Percentiles rank a stretch among this genome's conserved stretches.
Conservation (phyloP, 257 asterid species). For the Solanum stenotomum region DNA sequence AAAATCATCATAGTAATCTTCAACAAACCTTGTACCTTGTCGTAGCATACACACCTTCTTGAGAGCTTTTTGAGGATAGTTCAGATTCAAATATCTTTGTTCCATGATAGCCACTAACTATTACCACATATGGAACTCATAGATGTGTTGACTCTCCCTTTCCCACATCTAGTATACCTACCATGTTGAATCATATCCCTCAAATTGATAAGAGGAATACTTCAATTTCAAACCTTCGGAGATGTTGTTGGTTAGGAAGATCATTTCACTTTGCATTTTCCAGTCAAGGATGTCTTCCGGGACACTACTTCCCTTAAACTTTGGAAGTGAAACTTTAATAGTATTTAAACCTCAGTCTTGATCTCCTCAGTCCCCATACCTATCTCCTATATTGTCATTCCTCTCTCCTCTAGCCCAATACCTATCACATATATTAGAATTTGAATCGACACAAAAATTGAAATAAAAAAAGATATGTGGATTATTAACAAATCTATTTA, state of each 20-base stretch:
- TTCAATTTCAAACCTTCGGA: too few relatives aligned
- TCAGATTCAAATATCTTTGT: neutral
- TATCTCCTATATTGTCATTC: neutral
- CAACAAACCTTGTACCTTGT: too few relatives aligned
- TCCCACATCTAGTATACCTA: neutral
- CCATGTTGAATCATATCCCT: too few relatives aligned
- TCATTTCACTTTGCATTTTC: neutral
- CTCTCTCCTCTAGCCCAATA: neutral
- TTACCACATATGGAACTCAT: neutral
- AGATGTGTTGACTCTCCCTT: neutral
- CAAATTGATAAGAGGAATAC: too few relatives aligned
- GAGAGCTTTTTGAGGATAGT: neutral
- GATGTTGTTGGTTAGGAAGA: neutral
- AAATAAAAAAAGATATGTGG: neutral
- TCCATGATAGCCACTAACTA: too few relatives aligned
- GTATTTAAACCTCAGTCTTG: neutral
- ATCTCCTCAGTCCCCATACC: neutral
- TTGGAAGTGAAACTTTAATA: neutral
- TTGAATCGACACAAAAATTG: neutral
- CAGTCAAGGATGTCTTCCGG: neutral
- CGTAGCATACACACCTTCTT: neutral
- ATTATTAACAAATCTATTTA: neutral
- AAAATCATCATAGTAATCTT: too few relatives aligned
- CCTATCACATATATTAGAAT: neutral
- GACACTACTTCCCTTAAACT: neutral